phyloP scores from a whole-genome alignment of 2,329 filamentous ascomycete species.

The Trichoderma sp. region DNA sequence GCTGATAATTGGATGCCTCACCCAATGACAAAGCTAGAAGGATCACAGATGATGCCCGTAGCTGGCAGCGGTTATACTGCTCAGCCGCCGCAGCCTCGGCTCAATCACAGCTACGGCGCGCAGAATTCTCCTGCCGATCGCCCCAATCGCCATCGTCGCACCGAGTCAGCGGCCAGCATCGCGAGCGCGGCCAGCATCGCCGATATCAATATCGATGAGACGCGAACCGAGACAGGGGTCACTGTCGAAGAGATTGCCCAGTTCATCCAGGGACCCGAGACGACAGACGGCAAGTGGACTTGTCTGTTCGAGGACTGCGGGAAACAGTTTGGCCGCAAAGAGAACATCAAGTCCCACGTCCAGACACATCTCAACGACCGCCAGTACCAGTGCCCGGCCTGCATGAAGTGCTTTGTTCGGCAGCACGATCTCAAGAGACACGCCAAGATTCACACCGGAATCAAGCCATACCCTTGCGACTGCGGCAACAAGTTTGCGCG shows the following conservation, averaged over 20 bases:
- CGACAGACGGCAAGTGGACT: constrained; percentile 73
- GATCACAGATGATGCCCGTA: constrained; percentile 40
- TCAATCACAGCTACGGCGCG: constrained; percentile 14
- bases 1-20: constrained; percentile 35
- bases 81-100: constrained; percentile 29
- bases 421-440: constrained; percentile 97
- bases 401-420: constrained; percentile 92
- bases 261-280: constrained; percentile 70
- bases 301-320: constrained; percentile 76
- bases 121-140: constrained; percentile 22
- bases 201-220: constrained; percentile 62
- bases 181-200: constrained; percentile 58
- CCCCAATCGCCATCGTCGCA: constrained; percentile 48
- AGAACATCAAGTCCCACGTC: constrained; percentile 98
- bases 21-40: constrained; percentile 48
- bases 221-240: constrained; percentile 76
- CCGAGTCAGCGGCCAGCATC: constrained; percentile 58
- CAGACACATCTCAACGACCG: constrained; percentile 97
- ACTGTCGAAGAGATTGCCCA: constrained; percentile 78
- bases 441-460: constrained; percentile 93
- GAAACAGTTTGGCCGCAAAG: constrained; percentile 92
- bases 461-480: constrained; percentile 92
- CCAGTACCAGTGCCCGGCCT: constrained; percentile 90
- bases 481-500: constrained; percentile 94
- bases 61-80: constrained; percentile 39